These are phyloP conservation scores for Escallonia herrerae DNA, from an alignment of 129 eudicot genomes.

Conservation along the genomic window DNA sequence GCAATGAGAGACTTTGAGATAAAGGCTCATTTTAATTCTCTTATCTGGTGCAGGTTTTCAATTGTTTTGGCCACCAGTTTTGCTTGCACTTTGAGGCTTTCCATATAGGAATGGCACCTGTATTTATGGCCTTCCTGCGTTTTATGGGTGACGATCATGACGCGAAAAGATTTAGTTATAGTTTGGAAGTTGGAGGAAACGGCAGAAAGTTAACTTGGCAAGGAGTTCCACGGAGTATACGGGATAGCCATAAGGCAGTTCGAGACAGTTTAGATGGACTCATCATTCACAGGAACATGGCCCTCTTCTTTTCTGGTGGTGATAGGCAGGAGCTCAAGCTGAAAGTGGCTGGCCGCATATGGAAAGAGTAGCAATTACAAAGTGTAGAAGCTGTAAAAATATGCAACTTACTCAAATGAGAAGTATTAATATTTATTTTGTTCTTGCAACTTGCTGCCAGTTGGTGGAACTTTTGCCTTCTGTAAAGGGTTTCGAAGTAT, in stretches of 20 bases:
- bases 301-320: slow-evolving; percentile 10
- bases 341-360: slow-evolving; percentile 37
- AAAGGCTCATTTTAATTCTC: too few species aligned
- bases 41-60: slow-evolving; percentile 25
- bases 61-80: slow-evolving; percentile 33
- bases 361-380: slow-evolving; percentile 25
- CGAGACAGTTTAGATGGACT: slow-evolving; percentile 40
- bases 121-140: slow-evolving; percentile 33
- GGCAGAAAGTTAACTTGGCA: slow-evolving; percentile 44
- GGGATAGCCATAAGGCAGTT: slow-evolving; percentile 31
- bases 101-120: slow-evolving; percentile 31
- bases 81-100: slow-evolving; percentile 43
- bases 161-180: slow-evolving; percentile 32
- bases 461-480: too few species aligned
- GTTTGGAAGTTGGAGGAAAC: slow-evolving; percentile 38
- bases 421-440: too few species aligned
- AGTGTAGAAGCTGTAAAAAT: too few species aligned
- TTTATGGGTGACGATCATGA: slow-evolving; percentile 38
- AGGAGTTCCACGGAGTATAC: slow-evolving; percentile 41
- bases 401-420: too few species aligned
- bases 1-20: too few species aligned
- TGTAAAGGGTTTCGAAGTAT: too few species aligned
- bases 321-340: slow-evolving; percentile 41
- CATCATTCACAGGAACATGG: slow-evolving; percentile 29
- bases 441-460: too few species aligned